A percentile compares a stretch with the other conserved stretches of the same genome.
These are phyloP conservation scores for Bocquillonia castaneifolia DNA, from an alignment of 441 rosid genomes.

Conservation along the genomic window DNA sequence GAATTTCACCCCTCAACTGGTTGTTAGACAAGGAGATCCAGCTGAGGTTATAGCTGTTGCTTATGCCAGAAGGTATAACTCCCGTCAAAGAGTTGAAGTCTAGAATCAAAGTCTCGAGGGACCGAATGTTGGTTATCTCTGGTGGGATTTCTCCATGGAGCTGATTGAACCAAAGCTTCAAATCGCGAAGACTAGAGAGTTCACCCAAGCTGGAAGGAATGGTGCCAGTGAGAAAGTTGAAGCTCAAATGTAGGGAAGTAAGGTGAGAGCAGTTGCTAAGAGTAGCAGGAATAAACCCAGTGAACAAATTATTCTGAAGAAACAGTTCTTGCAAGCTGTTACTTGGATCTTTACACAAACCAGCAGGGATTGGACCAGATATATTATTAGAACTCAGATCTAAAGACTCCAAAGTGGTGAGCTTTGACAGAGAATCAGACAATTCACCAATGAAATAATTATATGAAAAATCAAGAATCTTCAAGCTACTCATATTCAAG, in stretches of 20 bases:
- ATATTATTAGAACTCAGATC: constrained; percentile 83
- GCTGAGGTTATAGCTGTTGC: constrained; percentile 63
- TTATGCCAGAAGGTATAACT: constrained; percentile 55
- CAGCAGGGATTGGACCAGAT: constrained; percentile 52
- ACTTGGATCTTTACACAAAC: constrained; percentile 52
- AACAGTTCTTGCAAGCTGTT: constrained; percentile 52
- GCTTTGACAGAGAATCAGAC: constrained; percentile 52
- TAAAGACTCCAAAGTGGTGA: constrained; percentile 45
- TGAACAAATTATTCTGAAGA: constrained; percentile 66
- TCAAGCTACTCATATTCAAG: constrained; percentile 54
- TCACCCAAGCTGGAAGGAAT: constrained; percentile 74
- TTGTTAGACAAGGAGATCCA: constrained; percentile 95
- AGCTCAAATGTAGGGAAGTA: constrained; percentile 74
- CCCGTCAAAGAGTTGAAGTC: constrained; percentile 85
- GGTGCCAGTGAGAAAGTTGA: constrained; percentile 64
- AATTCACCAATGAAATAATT: constrained; percentile 59
- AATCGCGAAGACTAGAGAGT: constrained; percentile 62
- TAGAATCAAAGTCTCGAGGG: constrained; percentile 68
- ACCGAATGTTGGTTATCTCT: constrained; percentile 44
- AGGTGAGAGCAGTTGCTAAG: constrained; percentile 72
- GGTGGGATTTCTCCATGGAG: constrained; percentile 78
- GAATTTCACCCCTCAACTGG: constrained; percentile 66
- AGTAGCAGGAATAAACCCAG: constrained; percentile 61
- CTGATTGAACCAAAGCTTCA: constrained; percentile 75
- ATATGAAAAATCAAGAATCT: constrained; percentile 51